Conservation (phyloP, 306 rosid genomes). For the Luffa aegyptiaca region DNA sequence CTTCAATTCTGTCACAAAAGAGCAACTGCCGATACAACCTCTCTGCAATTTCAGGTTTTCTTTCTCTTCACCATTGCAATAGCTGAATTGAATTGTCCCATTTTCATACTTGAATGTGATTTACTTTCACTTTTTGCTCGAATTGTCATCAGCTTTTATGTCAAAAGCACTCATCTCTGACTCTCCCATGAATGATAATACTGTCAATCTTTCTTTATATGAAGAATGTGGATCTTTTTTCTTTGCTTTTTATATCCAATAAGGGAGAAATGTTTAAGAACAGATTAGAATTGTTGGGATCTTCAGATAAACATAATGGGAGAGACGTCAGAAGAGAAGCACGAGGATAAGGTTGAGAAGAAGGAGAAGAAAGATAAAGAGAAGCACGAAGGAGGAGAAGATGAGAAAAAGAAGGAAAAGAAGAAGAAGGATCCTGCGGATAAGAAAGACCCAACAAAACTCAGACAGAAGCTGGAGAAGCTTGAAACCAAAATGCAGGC, state of each 20-base stretch:
- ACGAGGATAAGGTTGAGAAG: neutral
- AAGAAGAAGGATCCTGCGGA: slow-evolving; percentile 46
- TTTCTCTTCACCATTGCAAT: neutral
- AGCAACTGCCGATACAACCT: neutral
- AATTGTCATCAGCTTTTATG: neutral
- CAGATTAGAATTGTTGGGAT: neutral
- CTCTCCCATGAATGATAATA: neutral
- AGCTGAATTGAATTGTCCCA: neutral
- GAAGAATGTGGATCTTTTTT: too few relatives aligned
- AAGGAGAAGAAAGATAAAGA: slow-evolving; percentile 6
- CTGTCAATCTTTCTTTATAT: neutral
- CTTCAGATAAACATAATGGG: neutral
- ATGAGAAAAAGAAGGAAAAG: slow-evolving; percentile 23
- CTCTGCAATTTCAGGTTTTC: neutral
- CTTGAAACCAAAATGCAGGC: slow-evolving; percentile 42
- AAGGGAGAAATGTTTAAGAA: neutral
- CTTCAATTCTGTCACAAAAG: neutral
- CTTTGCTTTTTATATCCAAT: neutral
- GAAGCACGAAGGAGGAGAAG: neutral
- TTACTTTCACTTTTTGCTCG: neutral
- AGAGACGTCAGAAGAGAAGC: slow-evolving; percentile 1
- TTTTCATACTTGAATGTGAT: neutral
- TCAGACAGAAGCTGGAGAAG: slow-evolving; percentile 48
- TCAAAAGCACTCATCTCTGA: neutral
- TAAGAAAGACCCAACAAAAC: slow-evolving; percentile 36